These are phyloP conservation scores for Xerophyta viscosa DNA, from an alignment of 106 monocot genomes.

Conservation along the genomic window DNA sequence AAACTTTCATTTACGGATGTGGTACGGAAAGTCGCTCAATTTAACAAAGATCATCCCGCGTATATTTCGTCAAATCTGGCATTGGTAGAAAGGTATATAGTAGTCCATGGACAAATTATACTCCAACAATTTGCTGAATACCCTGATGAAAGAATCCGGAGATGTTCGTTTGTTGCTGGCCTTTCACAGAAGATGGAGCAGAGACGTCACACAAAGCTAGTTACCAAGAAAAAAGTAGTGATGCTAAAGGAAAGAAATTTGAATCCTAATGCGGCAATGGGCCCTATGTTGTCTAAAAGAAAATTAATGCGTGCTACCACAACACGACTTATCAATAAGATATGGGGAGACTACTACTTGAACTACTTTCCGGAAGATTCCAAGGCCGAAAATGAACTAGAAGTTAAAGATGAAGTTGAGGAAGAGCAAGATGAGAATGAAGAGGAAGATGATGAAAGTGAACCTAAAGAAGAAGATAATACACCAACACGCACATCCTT, in stretches of 20 bases:
- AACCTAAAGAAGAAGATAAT: slow-evolving; percentile 19
- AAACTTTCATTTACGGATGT: slow-evolving; percentile 91
- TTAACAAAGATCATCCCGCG: slow-evolving; percentile 55
- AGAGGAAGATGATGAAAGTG: slow-evolving; percentile 53
- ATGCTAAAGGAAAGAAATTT: slow-evolving; percentile 62
- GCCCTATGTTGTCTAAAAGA: slow-evolving; percentile 47
- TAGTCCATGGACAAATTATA: slow-evolving; percentile 96
- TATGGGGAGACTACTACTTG: slow-evolving; percentile 82
- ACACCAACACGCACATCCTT: slow-evolving; percentile 17
- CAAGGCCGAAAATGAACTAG: slow-evolving; percentile 27
- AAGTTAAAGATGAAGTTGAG: slow-evolving; percentile 43
- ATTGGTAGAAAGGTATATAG: slow-evolving; percentile 75
- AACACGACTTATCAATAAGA: slow-evolving; percentile 77
- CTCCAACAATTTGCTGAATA: slow-evolving; percentile 94
- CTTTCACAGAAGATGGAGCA: slow-evolving; percentile 70
- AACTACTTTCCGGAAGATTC: slow-evolving; percentile 57
- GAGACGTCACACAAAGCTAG: slow-evolving; percentile 75
- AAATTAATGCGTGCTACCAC: slow-evolving; percentile 97
- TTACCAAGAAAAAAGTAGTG: slow-evolving; percentile 66
- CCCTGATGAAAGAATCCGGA: slow-evolving; percentile 72
- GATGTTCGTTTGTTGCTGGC: slow-evolving; percentile 77
- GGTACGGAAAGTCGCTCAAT: slow-evolving; percentile 71
- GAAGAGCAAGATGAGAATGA: slow-evolving; percentile 73
- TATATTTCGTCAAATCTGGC: slow-evolving; percentile 73
- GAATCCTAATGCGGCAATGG: slow-evolving; percentile 82